A percentile compares a stretch with the other conserved stretches of the same genome.
Evolutionary conservation across 2,329 filamentous ascomycete genomes (phyloP).

Genomic region (Sporothrix phasma): DNA sequence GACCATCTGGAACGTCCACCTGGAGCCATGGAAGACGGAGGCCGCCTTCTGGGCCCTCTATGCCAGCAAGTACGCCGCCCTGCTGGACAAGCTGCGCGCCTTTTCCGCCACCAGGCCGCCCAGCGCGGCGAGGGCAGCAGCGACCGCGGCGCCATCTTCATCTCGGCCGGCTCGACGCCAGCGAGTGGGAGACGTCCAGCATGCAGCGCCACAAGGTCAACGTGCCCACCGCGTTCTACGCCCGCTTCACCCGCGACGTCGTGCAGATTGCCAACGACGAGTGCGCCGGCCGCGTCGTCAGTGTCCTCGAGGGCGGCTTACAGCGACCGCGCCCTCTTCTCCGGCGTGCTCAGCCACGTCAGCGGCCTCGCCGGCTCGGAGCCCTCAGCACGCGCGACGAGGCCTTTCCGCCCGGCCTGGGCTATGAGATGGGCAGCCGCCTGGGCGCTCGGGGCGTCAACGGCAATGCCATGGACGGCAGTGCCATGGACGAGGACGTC

Average conservation of each 20-base stretch:
- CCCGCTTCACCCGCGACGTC: constrained; percentile 77
- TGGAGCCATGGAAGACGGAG: constrained; percentile 75
- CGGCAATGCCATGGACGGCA: neutral
- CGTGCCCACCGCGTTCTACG: constrained; percentile 94
- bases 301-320: constrained; percentile 94
- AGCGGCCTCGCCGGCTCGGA: constrained; percentile 63
- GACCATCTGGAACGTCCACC: constrained; percentile 90
- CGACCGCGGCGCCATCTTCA: constrained; percentile 72
- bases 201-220: constrained; percentile 97
- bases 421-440: constrained; percentile 43
- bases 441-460: neutral
- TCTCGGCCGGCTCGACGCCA: constrained; percentile 93
- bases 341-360: constrained; percentile 81
- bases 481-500: neutral
- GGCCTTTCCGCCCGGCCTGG: constrained; percentile 34
- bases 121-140: constrained; percentile 25
- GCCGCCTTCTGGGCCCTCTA: constrained; percentile 87
- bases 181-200: constrained; percentile 80
- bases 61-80: constrained; percentile 60
- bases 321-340: constrained; percentile 80
- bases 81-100: constrained; percentile 70
- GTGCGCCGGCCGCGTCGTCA: constrained; percentile 68
- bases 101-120: constrained; percentile 68
- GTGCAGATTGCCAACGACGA: constrained; percentile 73
- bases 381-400: constrained; percentile 29